phyloP scores from a whole-genome alignment of 2,329 filamentous ascomycete species.

The Coniella lustricola region DNA sequence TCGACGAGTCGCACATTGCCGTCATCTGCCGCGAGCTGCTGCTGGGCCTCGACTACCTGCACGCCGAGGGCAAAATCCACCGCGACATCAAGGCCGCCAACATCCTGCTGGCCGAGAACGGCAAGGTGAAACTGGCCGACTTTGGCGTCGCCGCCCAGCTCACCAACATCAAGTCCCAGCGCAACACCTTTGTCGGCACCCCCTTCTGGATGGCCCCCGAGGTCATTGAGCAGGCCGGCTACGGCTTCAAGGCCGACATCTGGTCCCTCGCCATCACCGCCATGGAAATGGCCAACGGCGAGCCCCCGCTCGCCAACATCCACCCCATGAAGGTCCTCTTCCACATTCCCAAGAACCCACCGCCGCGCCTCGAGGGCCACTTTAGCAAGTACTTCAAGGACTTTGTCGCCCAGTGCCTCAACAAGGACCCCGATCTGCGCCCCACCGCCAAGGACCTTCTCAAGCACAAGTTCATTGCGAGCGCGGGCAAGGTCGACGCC shows the following conservation, averaged over 20 bases:
- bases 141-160: slow-evolving; percentile 96
- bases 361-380: slow-evolving; percentile 75
- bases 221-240: slow-evolving; percentile 79
- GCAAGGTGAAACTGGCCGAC: slow-evolving; percentile 92
- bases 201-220: slow-evolving; percentile 98
- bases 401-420: slow-evolving; percentile 82
- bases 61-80: slow-evolving; percentile 91
- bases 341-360: slow-evolving; percentile 79
- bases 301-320: slow-evolving; percentile 77
- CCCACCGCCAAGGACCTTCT: slow-evolving; percentile 82
- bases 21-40: slow-evolving; percentile 91
- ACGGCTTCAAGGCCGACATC: slow-evolving; percentile 86
- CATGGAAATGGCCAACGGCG: slow-evolving; percentile 81
- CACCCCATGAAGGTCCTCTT: slow-evolving; percentile 94
- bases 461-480: slow-evolving; percentile 80
- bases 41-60: slow-evolving; percentile 84
- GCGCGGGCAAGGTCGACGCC: slow-evolving; percentile 79
- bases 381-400: slow-evolving; percentile 92
- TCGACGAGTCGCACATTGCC: slow-evolving; percentile 84
- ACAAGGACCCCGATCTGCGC: slow-evolving; percentile 82
- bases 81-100: slow-evolving; percentile 97
- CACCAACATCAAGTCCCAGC: slow-evolving; percentile 94
- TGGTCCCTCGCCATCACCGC: slow-evolving; percentile 91
- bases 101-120: slow-evolving; percentile 80
- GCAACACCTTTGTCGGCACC: slow-evolving; percentile 95